A percentile compares a stretch with the other conserved stretches of the same genome.
phyloP scores from a whole-genome alignment of 2,329 filamentous ascomycete genomes.

The Fusarium virguliforme region DNA sequence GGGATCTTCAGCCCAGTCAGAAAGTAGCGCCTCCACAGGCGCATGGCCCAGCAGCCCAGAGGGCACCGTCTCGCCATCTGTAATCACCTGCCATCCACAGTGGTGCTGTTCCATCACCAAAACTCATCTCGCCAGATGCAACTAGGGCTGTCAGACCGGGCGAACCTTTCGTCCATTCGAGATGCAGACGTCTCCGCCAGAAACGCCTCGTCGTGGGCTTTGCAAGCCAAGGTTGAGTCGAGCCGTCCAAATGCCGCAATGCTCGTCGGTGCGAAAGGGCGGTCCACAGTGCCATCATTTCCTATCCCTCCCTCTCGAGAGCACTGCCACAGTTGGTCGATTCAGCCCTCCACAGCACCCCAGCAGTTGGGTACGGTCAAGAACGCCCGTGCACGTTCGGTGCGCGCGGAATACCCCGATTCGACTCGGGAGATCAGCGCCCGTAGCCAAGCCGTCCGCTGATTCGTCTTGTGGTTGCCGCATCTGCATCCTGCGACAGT shows the following conservation, averaged over 20 bases:
- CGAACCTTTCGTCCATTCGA: conserved; percentile 18
- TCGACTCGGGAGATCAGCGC: conserved; percentile 48
- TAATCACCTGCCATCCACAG: conserved; percentile 30
- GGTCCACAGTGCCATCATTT: conserved; percentile 31
- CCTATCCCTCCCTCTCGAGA: conserved; percentile 32
- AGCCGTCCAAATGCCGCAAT: conserved; percentile 25
- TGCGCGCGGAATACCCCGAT: conserved; percentile 45
- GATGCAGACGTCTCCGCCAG: conserved; percentile 11
- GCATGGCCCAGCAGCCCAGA: conserved; percentile 40
- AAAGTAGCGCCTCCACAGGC: conserved; percentile 48
- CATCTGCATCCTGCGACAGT: conserved; percentile 45
- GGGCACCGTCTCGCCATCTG: conserved; percentile 34
- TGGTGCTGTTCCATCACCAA: conserved; percentile 36
- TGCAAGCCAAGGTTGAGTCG: conserved; percentile 9
- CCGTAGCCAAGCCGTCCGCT: conserved; percentile 34
- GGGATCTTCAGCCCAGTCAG: conserved; percentile 49
- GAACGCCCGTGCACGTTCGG: conserved; percentile 30
- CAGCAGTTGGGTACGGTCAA: conserved; percentile 27
- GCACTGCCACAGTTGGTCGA: conserved; percentile 42
- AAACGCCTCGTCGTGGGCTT: conserved; percentile 15
- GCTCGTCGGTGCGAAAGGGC: conserved; percentile 28
- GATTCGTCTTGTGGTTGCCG: conserved; percentile 43
- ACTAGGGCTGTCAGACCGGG: conserved; percentile 33
- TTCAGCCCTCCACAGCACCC: conserved; percentile 44
- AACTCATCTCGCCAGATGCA: conserved; percentile 31